Percentiles rank a stretch among this genome's conserved stretches.
Conservation (phyloP, 805 yeast species). For the Pichia deserticola region DNA sequence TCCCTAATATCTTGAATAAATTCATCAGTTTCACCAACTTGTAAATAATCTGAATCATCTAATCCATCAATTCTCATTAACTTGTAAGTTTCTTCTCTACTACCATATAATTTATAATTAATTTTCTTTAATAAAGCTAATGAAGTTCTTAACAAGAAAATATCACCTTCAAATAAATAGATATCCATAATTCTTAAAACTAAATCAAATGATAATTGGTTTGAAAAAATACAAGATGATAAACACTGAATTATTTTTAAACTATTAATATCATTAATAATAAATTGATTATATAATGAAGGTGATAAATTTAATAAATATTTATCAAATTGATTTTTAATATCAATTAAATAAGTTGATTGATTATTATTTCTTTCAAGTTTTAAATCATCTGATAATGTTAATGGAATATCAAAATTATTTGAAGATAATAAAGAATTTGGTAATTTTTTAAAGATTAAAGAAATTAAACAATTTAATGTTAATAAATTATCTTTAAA, state of each 20-base stretch:
- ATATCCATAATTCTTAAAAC: slow-evolving; percentile 49
- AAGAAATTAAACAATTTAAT: slow-evolving; percentile 19
- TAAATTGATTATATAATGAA: slow-evolving; percentile 43
- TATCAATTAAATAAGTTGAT: slow-evolving; percentile 29
- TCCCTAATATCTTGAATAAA: slow-evolving; percentile 38
- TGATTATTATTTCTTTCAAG: slow-evolving; percentile 2
- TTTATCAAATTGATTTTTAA: slow-evolving; percentile 39
- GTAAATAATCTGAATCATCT: slow-evolving; percentile 29
- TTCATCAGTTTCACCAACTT: slow-evolving; percentile 43
- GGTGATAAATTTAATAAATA: slow-evolving; percentile 39
- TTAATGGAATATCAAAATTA: slow-evolving; percentile 1
- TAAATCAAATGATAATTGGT: slow-evolving; percentile 38
- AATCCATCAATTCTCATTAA: slow-evolving; percentile 20
- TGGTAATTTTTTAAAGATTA: slow-evolving; percentile 24
- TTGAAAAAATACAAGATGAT: slow-evolving; percentile 39
- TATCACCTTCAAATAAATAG: slow-evolving; percentile 54
- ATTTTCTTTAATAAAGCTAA: slow-evolving; percentile 45
- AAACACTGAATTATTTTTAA: slow-evolving; percentile 37
- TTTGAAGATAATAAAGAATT: slow-evolving; percentile 11
- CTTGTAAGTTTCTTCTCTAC: slow-evolving; percentile 37
- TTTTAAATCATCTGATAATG: slow-evolving; percentile 12
- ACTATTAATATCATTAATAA: slow-evolving; percentile 34
- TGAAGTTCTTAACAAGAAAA: slow-evolving; percentile 43
- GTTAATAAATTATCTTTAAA: slow-evolving; percentile 18
- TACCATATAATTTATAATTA: slow-evolving; percentile 46